Evolutionary conservation across 108 stramenopile species (phyloP).

Genomic region (Pseudonitzschia multistriata): DNA sequence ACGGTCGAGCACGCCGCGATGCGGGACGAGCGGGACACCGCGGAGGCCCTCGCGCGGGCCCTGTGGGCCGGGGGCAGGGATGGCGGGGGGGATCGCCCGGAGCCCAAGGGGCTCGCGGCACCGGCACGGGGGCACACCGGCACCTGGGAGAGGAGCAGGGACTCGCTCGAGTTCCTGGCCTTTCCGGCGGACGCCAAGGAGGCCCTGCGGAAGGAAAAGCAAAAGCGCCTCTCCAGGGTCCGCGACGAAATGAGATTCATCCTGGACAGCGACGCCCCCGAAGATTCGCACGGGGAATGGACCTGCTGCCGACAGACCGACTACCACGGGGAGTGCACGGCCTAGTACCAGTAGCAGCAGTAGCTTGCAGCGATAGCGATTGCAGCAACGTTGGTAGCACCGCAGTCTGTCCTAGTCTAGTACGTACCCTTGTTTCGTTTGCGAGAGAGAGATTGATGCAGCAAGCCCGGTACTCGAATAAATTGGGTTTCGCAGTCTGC

Average conservation of each 20-base stretch:
- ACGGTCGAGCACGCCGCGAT: background rate
- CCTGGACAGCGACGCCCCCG: conserved; percentile 58
- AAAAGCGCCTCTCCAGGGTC: conserved; percentile 57
- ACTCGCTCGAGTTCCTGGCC: conserved; percentile 61
- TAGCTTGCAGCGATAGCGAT: too few relatives aligned
- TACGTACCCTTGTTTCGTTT: too few relatives aligned
- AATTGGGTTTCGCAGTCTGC: too few relatives aligned
- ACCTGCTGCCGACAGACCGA: conserved; percentile 51
- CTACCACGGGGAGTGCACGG: conserved; percentile 37
- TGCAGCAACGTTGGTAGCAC: too few relatives aligned
- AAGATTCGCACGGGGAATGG: conserved; percentile 60
- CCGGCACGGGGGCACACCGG: conserved; percentile 30
- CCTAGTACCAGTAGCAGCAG: too few relatives aligned
- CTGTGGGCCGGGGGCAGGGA: background rate
- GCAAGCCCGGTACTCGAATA: too few relatives aligned
- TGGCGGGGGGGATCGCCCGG: background rate
- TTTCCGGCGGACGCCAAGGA: conserved; percentile 66
- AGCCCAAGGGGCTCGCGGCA: background rate
- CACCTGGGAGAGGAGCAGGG: conserved; percentile 54
- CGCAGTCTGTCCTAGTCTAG: too few relatives aligned
- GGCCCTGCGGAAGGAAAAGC: conserved; percentile 63
- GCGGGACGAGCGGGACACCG: background rate
- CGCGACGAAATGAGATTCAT: conserved; percentile 71
- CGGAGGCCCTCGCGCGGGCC: background rate
- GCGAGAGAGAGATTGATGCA: too few relatives aligned